Base-by-base conservation (phyloP, 495 filamentous ascomycete genomes). In the Penicillium cosmopolitanum region DNA sequence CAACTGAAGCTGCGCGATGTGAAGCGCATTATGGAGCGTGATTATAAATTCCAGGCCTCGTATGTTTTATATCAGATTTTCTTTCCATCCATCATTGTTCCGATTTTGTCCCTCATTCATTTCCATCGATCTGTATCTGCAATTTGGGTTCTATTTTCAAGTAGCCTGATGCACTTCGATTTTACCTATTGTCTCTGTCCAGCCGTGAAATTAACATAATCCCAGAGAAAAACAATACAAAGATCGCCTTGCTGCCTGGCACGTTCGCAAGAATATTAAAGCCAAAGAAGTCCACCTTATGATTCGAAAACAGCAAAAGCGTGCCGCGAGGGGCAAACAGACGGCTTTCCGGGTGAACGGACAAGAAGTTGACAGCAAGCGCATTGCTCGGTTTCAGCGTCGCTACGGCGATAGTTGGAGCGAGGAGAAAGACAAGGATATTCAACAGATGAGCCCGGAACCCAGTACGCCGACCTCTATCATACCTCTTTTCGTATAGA, bases 201-300 rank as follows among this genome's bases (percentile, higher is more conserved):
- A 46, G 0, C 57, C 28, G 8, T 34, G 34, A 44, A 33, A 55
- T 62, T 62, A 54, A 46, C 43, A 19, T 34, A 13, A 31, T 31
- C 28, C 1, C 64, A 78, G 76, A 62, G 76, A 78, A 69, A 78
- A 78, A 65, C 76, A 78, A 62, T 78, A 78, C 62, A 78, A 78
- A 72, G 76, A 78, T 61, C 76, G 76, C 33, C 70, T 78, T 10
- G 73, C 74, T 11, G 69, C 73, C 21, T 78, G 76, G 76, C 69
- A 77, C 58, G 65, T 78, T 53, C 73, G 76, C 18, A 78, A 78
- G 51, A 78, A 78, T 50, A 76, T 78, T 60, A 78, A 78, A 59
- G 71, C 71, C 19, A 74, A 76, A 56, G 73, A 78, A 60, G 73
- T 77, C 28, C 73, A 77, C 19, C 36, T 78, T 40, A 77, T 78